phyloP scores from a whole-genome alignment of 176 grass and related monocot genomes.

The Raddia guianensis region DNA sequence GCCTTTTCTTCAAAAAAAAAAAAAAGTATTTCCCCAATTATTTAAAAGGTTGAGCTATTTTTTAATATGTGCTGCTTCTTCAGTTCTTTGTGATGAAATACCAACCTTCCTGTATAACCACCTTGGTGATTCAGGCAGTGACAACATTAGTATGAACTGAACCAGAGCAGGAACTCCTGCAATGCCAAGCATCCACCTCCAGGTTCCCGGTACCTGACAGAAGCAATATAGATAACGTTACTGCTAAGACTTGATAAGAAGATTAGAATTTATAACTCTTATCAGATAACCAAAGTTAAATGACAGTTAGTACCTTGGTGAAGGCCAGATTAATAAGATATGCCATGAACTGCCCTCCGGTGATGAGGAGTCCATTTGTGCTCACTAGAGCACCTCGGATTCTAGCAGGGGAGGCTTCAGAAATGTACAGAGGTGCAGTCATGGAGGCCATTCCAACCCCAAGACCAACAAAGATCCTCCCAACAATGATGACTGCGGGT shows the following conservation, averaged over 20 bases:
- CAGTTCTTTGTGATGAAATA: not conserved
- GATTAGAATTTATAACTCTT: not conserved
- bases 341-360: constrained; percentile 89
- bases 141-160: constrained; percentile 84
- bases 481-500: constrained; percentile 81
- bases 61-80: not conserved
- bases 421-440: constrained; percentile 96
- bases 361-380: constrained; percentile 90
- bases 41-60: not conserved
- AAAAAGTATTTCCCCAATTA: not conserved
- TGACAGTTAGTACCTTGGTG: constrained; percentile 55
- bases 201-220: constrained; percentile 72
- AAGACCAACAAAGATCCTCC: constrained; percentile 91
- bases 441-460: constrained; percentile 98
- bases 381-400: constrained; percentile 93
- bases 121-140: constrained; percentile 91
- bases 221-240: not conserved
- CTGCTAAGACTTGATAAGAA: not conserved
- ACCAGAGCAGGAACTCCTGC: constrained; percentile 82
- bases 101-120: constrained; percentile 91
- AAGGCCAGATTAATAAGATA: constrained; percentile 98
- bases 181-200: constrained; percentile 99
- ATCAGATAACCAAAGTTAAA: not conserved
- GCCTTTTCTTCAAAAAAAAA: too few relatives aligned
- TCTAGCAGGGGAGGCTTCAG: constrained; percentile 91